Base-by-base conservation (phyloP, 2,329 filamentous ascomycete genomes). In the Trichoderma sp. region DNA sequence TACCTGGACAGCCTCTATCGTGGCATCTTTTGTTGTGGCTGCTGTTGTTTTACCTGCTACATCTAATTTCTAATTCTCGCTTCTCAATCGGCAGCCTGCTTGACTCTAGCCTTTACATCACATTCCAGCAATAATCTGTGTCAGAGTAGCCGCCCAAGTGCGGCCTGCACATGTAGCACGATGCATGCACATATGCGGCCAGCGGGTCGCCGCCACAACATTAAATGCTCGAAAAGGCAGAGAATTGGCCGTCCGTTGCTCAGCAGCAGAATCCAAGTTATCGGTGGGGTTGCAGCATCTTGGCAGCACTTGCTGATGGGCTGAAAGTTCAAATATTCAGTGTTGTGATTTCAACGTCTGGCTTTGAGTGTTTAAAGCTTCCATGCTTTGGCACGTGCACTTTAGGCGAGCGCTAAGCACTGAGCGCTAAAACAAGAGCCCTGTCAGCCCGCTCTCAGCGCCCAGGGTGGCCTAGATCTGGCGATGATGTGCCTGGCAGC, bases 351-450 rank as follows among this genome's bases (percentile, higher is more conserved):
- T 18, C 39, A 43, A 43, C n/a, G 39, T n/a, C 39, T 43, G 16
- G n/a, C 39, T 18, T 43, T n/a, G 7, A 18, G 14, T 43, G 5
- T 18, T 18, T 13, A 13, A 34, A 43, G 39, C 18, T 43, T 8
- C 39, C 8, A 18, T 39, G 14, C 37, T 43, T 43, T n/a, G 7
- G 39, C 39, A 43, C 39, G 39, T 43, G 51, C 61, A 11, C 52
- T 56, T 11, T 34, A 46, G 56, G 37, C 32, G 43, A 37, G 43
- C 61, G 61, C 61, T 66, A 56, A 39, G n/a, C 37, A 28, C 28
- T 34, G 43, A 52, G 43, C 61, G 61, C 61, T 66, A 56, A 51
- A 26, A 39, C 28, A 51, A 16, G 39, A 59, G 54, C 52, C 63
- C 63, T 58, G 18, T 49, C 52, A 59, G 54, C 60, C 39, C 49